phyloP scores from a whole-genome alignment of 345 rosid genomes.

The Citropsis articulata region DNA sequence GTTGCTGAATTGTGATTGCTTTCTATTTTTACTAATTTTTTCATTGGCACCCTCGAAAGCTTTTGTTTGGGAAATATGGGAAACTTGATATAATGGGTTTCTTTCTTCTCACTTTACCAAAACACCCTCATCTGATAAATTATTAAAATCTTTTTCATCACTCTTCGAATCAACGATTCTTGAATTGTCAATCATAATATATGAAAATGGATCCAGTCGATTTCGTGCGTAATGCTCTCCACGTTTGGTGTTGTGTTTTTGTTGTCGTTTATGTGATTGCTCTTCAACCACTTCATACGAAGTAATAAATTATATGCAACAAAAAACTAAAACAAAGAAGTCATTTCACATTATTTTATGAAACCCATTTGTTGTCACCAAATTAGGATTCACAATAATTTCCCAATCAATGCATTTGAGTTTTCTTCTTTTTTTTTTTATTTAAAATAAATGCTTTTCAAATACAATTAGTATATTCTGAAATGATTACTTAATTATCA shows the following conservation, averaged over 20 bases:
- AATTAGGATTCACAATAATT: neutral
- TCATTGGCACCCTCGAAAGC: neutral
- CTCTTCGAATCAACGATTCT: neutral
- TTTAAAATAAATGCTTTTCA: neutral
- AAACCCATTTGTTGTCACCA: neutral
- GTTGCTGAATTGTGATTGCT: neutral
- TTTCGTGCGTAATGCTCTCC: constrained; percentile 7
- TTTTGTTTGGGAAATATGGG: neutral
- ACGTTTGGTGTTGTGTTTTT: constrained; percentile 9
- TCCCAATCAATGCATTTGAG: neutral
- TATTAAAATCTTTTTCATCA: neutral
- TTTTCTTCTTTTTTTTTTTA: neutral
- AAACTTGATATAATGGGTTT: neutral
- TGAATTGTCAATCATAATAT: neutral
- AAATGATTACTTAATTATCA: neutral
- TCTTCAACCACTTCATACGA: neutral
- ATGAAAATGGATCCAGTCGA: neutral
- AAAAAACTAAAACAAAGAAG: neutral
- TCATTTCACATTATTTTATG: neutral
- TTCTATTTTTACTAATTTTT: neutral
- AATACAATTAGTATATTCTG: neutral
- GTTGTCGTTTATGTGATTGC: neutral
- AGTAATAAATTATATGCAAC: neutral
- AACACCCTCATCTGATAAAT: neutral
- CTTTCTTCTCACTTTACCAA: neutral